Base-by-base conservation (phyloP, 345 rosid species). In the Moricandia moricandioides region DNA sequence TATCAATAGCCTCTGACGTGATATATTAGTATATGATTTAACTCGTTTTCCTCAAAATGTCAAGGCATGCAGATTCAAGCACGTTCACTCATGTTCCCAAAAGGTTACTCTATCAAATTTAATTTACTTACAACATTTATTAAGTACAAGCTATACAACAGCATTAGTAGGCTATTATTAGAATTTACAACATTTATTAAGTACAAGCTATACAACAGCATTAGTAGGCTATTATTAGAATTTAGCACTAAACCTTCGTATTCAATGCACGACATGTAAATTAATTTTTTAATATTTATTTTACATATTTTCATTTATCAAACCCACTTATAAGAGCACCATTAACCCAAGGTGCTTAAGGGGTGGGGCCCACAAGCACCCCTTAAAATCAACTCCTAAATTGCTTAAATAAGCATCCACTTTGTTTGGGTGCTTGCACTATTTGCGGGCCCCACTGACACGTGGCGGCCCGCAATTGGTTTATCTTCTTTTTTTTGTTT, bases 41-140 rank as follows among this genome's bases (percentile, higher is more conserved):
- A 71, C 18, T 27, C 1, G 7, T 35, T 77, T 71, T 71, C 63
- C 77, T 24, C 1, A 66, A 78, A 71, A 78, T 78, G 77, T 71
- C 76, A 59, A 78, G 72, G 72, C 81, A 71, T 76, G 72, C 72
- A 78, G 69, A 71, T 65, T 59, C 57, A 71, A 65, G 76, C 81
- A 78, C 72, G 81, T 71, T 78, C 76, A 4, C 63, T 71, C 81
- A 66, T 78, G 68, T 78, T 59, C 81, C 81, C 77, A 65, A 59
- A 34, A 71, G 49, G 73, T 51, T 66, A 71, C 72, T 65, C 80
- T 65, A 71, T 34, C 80, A 45, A 57, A 70, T 33, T 70, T 64
- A 70, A 17, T 70, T 57, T 54, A 54, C 33, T 12, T 68, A 17
- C 16, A 16, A 26, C 39, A 37, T 49, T 68, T 68, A 52, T 16